Evolutionary conservation across 1,284 basidiomycete species (phyloP), one percentile per base, ranked within the genome.

Genomic region (Ganoderma sinense): DNA sequence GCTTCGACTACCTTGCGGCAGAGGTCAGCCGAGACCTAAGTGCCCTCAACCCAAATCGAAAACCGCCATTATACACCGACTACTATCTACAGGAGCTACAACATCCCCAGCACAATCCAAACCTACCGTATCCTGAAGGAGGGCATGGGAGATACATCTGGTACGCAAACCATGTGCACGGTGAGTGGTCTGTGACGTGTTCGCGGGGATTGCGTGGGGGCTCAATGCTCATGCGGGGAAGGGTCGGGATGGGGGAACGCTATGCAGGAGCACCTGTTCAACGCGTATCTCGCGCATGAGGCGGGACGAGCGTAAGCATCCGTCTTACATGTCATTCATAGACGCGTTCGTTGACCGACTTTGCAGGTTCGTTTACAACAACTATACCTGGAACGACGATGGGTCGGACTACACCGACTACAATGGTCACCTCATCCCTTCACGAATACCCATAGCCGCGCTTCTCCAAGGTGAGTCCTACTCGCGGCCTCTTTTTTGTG

Each of bases 191-290:
- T 23, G 48, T 51, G 48, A 43, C 33, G 18, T 51, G 39, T 61
- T 36, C n/a, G 39, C 39, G 59, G 36, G 36, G 7, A 40, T 36
- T 41, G 59, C n/a, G 33, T 39, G 31, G 55, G 55, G 20, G 39
- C 59, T 61, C 59, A 61, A 31, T 18, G 23, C 59, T 41, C 59
- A 61, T 40, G 23, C 6, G 23, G 31, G 23, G 23, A 71, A 85
- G 86, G 74, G 16, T 81, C 83, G 43, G 89, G 89, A 4, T 90
- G 88, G 88, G 88, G 88, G 8, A 90, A 90, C 68, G 82, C 79
- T 4, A 82, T 90, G 80, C 86, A 90, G 67, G 88, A 89, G 70
- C 82, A 86, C 72, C 66, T 89, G 6, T 72, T 89, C 64, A 85
- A 86, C 69, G 81, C 87, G 0, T 81, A 87, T 62, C 76, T 90